Evolutionary conservation across 768 basidiomycete species (phyloP), one percentile per base, ranked within the genome.

Genomic region (Cystobasidium ongulense): DNA sequence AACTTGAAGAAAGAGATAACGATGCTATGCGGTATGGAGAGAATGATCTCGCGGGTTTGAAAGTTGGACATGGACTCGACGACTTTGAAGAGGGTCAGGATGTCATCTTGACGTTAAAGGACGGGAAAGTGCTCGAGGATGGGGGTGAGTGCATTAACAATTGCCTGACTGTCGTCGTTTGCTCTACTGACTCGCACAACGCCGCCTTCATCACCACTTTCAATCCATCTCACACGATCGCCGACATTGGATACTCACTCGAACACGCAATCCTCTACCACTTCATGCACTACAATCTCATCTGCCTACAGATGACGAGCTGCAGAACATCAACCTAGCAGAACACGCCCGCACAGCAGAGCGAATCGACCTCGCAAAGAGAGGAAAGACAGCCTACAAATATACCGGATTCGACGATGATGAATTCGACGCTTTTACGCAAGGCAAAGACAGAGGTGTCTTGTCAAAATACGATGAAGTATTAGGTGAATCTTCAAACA

Each of bases 341-440:
- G 94, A 96, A 80, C 87, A 86, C 63, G 92, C 94, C 77, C 86
- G 86, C 25, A 86, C 85, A 18, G 86, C 90, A 79, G 89, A 91
- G 82, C 88, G 88, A 39, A 83, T 87, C 63, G 90, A 93, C 53
- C 82, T 90, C 62, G 95, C 96, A 82, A 91, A 89, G 54, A 92
- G 95, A 83, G 88, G 86, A 72, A 87, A 86, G 29, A 64, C 74
- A 23, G 77, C 77, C 0, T 80, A 79, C 15, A 89, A 90, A 79
- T 98, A 97, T 79, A 93, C 91, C 0, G 94, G 94, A 18, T 95
- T 91, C 80, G 94, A 99, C 78, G 95, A 98, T 78, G 93, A 95
- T 3, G 96, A 98, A 79, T 97, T 98, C 76, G 84, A 80, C n/a
- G 27, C 90, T 88, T 27, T 85, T 84, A 57, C 87, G 86, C 64